Evolutionary conservation across 768 basidiomycete species (phyloP).

Genomic region (Kwoniella heveanensis): DNA sequence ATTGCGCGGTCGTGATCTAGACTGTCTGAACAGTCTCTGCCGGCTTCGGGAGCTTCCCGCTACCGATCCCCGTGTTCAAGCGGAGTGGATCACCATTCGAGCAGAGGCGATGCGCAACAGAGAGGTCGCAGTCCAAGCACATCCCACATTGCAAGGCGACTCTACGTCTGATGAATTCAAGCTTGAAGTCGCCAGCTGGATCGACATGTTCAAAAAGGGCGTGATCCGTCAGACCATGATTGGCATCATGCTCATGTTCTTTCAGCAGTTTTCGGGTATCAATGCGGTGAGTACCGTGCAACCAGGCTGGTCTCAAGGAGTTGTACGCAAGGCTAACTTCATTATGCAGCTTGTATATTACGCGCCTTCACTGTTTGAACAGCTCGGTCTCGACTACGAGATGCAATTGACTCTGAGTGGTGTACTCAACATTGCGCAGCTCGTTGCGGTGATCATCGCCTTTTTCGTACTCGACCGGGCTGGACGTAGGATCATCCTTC

Average conservation of each 20-base stretch:
- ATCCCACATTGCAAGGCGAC: constrained; percentile 1
- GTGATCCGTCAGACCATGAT: constrained; percentile 4
- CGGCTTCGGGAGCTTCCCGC: neutral
- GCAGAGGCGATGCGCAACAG: constrained; percentile 1
- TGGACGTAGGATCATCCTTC: neutral
- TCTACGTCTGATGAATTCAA: neutral
- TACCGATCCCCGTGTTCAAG: constrained; percentile 1
- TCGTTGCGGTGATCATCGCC: constrained; percentile 3
- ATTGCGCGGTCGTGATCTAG: constrained; percentile 61
- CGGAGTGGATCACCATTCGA: constrained; percentile 4
- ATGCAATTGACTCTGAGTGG: constrained; percentile 2
- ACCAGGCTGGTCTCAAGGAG: neutral
- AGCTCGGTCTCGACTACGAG: constrained; percentile 7
- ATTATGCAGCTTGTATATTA: neutral
- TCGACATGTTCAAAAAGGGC: constrained; percentile 4
- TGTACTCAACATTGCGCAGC: constrained; percentile 3
- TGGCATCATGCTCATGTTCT: constrained; percentile 3
- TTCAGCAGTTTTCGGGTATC: constrained; percentile 5
- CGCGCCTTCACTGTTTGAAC: neutral
- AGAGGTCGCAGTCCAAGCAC: neutral
- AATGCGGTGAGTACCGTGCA: neutral
- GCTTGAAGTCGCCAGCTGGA: neutral
- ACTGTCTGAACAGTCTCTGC: constrained; percentile 1
- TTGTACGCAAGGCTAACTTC: neutral
- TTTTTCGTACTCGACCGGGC: constrained; percentile 4